phyloP scores from a whole-genome alignment of 768 basidiomycete genomes.

The Termitomyces sp. region DNA sequence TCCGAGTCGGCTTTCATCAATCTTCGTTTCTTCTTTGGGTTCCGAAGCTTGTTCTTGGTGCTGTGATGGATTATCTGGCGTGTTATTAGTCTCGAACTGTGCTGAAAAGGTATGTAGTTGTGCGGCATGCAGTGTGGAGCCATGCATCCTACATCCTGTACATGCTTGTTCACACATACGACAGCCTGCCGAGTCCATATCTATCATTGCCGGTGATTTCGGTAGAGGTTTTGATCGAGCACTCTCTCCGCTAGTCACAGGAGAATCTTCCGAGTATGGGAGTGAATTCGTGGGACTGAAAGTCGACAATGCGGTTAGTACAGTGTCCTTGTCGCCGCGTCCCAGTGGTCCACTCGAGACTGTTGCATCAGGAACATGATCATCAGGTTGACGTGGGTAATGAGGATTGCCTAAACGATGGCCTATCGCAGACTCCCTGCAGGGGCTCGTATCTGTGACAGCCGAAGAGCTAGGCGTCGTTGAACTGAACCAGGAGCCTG shows the following conservation, averaged over 20 bases:
- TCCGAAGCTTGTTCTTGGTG: background rate
- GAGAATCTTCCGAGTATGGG: background rate
- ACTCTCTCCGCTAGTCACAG: background rate
- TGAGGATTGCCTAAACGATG: background rate
- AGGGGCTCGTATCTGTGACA: background rate
- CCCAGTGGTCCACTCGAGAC: background rate
- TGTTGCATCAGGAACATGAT: background rate
- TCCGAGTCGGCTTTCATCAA: background rate
- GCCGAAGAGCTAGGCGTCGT: background rate
- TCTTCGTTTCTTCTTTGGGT: background rate
- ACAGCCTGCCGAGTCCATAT: background rate
- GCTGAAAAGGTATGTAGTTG: background rate
- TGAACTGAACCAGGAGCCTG: background rate
- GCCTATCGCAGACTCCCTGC: background rate
- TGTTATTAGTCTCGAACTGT: background rate
- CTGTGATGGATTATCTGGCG: background rate
- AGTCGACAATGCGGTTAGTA: background rate
- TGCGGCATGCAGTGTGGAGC: background rate
- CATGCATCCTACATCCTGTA: background rate
- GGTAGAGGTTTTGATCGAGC: background rate
- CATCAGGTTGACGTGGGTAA: background rate
- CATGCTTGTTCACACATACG: background rate
- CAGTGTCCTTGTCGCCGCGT: background rate
- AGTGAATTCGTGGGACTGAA: background rate
- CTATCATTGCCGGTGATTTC: background rate